Percentiles rank a stretch among this genome's conserved stretches.
Evolutionary conservation across 2,329 filamentous ascomycete species (phyloP).

Genomic region (Cytospora leucostoma): DNA sequence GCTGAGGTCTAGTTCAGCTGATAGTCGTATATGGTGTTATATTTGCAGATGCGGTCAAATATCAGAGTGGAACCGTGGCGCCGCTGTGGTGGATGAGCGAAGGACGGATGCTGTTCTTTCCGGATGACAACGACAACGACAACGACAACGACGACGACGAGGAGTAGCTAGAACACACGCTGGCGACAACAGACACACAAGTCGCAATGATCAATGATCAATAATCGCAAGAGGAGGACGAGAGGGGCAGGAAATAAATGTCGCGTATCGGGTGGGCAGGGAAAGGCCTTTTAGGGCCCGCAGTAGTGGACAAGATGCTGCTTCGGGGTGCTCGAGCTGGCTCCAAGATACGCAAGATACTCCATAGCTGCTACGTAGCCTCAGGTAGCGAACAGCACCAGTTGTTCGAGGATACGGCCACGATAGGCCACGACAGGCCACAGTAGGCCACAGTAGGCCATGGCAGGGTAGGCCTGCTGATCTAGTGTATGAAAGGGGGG

Average conservation of each 20-base stretch:
- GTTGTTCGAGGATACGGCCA: conserved; percentile 24
- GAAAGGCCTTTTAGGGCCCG: conserved; percentile 21
- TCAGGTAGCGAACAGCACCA: conserved; percentile 20
- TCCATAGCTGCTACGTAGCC: conserved; percentile 28
- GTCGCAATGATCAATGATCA: conserved; percentile 8
- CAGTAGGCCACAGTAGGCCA: conserved; percentile 11
- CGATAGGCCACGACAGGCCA: conserved; percentile 17
- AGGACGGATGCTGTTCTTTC: not conserved
- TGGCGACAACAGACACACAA: conserved; percentile 3
- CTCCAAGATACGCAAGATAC: conserved; percentile 6
- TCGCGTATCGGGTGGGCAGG: conserved; percentile 20
- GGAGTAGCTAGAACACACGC: too few relatives aligned
- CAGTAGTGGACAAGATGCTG: conserved; percentile 18
- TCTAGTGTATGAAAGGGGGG: conserved; percentile 41
- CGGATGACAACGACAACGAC: not conserved
- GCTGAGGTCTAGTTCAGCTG: conserved; percentile 17
- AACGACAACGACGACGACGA: not conserved
- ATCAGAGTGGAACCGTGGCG: not conserved
- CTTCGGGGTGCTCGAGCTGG: conserved; percentile 23
- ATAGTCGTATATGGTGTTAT: conserved; percentile 13
- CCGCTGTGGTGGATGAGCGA: not conserved
- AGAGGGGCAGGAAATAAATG: conserved; percentile 9
- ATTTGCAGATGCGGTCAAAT: not conserved
- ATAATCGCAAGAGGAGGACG: conserved; percentile 6
- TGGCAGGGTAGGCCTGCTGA: conserved; percentile 25